These are phyloP conservation scores for Cordia subcordata DNA, from an alignment of 257 asterid genomes.

Conservation along the genomic window DNA sequence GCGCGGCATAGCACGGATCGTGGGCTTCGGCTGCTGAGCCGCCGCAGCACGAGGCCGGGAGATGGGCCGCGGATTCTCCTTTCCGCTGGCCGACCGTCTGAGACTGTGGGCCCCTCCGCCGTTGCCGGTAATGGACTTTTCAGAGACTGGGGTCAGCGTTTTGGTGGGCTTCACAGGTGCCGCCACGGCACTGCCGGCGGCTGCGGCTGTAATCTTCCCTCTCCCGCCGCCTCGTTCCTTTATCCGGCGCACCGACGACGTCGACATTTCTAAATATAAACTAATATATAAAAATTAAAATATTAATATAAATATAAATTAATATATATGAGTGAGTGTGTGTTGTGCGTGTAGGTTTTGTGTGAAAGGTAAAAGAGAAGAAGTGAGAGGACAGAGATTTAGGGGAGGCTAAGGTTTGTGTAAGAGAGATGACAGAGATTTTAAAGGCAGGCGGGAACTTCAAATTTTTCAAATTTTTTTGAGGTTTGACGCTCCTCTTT, in stretches of 20 bases:
- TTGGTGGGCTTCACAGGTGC: constrained; percentile 2
- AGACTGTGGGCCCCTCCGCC: constrained; percentile 15
- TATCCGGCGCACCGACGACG: constrained; percentile 52
- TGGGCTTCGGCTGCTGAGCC: constrained; percentile 33
- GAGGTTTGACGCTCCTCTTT: background rate
- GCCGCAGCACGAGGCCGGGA: constrained; percentile 50
- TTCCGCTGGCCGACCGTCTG: constrained; percentile 36
- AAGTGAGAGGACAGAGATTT: background rate
- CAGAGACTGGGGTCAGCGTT: constrained; percentile 43
- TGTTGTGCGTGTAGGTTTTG: background rate
- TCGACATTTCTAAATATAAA: constrained; percentile 27
- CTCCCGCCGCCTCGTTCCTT: constrained; percentile 60
- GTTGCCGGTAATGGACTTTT: constrained; percentile 23
- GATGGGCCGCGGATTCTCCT: constrained; percentile 62
- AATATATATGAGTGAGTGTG: too few relatives aligned
- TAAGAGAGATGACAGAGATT: background rate
- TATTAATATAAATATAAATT: too few relatives aligned
- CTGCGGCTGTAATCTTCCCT: constrained; percentile 23
- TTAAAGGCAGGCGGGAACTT: background rate
- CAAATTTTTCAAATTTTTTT: too few relatives aligned
- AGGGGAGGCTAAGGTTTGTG: background rate
- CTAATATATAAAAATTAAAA: too few relatives aligned
- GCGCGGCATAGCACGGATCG: constrained; percentile 46
- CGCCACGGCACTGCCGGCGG: constrained; percentile 9
- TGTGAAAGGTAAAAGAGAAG: background rate